Conservation (phyloP, 371 early-diverging fungal species). For the Amoeboaphelidium protococcarum region DNA sequence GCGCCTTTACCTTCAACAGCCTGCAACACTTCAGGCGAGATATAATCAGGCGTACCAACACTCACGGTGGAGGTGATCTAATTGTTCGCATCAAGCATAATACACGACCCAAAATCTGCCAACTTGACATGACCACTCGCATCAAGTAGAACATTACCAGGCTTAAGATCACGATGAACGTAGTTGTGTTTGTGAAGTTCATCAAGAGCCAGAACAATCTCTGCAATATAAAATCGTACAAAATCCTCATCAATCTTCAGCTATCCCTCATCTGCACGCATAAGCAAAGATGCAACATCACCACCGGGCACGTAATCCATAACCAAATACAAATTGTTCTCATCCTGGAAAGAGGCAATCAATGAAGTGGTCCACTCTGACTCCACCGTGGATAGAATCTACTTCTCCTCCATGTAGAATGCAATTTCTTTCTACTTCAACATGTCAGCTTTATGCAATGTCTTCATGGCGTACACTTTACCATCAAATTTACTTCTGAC, state of each 20-base stretch:
- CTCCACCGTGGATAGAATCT: constrained; percentile 9
- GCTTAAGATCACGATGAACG: constrained; percentile 38
- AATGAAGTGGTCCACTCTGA: constrained; percentile 18
- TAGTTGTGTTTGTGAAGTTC: constrained; percentile 22
- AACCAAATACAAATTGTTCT: constrained; percentile 27
- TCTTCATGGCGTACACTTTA: constrained; percentile 83
- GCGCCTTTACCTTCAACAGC: constrained; percentile 17
- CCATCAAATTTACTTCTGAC: constrained; percentile 36
- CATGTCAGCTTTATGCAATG: constrained; percentile 57
- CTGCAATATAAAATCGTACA: constrained; percentile 25
- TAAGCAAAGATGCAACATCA: constrained; percentile 17
- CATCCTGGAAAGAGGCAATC: constrained; percentile 36
- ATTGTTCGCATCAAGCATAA: constrained; percentile 14
- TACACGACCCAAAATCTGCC: constrained; percentile 41
- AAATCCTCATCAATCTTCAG: constrained; percentile 16
- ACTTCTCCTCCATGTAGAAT: constrained; percentile 18
- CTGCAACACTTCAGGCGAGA: constrained; percentile 32
- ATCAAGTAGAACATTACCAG: constrained; percentile 36
- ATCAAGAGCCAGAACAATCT: constrained; percentile 25
- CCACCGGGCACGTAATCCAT: constrained; percentile 40
- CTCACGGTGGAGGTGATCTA: constrained; percentile 19
- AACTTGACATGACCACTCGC: constrained; percentile 30
- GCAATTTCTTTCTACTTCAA: constrained; percentile 38
- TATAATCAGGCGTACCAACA: constrained; percentile 45
- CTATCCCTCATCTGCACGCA: constrained; percentile 8